phyloP scores from a whole-genome alignment of 352 stramenopile species.

The Pythium utonaiense region DNA sequence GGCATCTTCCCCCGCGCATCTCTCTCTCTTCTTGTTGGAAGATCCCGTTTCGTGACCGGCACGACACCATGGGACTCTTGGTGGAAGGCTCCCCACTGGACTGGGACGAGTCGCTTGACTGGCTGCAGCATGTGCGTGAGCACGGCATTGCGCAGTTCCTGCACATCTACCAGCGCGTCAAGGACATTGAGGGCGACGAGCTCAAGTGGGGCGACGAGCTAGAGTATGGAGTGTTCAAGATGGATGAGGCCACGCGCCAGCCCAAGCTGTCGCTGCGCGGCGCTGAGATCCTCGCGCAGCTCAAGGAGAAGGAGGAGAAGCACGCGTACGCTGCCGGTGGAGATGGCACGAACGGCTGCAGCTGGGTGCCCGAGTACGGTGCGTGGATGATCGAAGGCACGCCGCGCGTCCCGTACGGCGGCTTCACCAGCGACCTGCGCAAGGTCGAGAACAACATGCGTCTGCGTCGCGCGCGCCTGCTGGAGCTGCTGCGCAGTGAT shows the following conservation, averaged over 20 bases:
- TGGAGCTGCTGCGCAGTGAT: conserved; percentile 91
- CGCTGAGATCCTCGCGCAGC: conserved; percentile 93
- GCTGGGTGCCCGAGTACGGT: conserved; percentile 99
- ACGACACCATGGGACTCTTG: conserved; percentile 77
- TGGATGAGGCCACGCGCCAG: conserved; percentile 86
- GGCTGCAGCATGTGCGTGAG: conserved; percentile 94
- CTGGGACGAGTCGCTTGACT: conserved; percentile 94
- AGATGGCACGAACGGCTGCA: conserved; percentile 88
- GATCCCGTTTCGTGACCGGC: too few species aligned
- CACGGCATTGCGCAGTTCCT: conserved; percentile 98
- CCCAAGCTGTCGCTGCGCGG: conserved; percentile 90
- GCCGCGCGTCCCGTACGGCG: conserved; percentile 91
- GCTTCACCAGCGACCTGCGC: conserved; percentile 93
- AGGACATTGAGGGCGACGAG: conserved; percentile 93
- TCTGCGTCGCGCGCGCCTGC: conserved; percentile 91
- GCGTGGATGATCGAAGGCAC: conserved; percentile 99
- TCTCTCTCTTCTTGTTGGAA: too few species aligned
- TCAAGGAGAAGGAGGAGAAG: conserved; percentile 87
- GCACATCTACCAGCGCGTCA: conserved; percentile 94
- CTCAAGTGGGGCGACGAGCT: conserved; percentile 98
- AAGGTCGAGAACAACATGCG: conserved; percentile 98
- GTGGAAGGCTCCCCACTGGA: conserved; percentile 93
- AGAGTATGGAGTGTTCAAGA: conserved; percentile 97
- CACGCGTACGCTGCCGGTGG: conserved; percentile 30
- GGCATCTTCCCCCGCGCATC: background rate